Percentiles rank a stretch among this genome's conserved stretches.
phyloP scores from a whole-genome alignment of 1,284 basidiomycete genomes.

The Leccinum holopus region DNA sequence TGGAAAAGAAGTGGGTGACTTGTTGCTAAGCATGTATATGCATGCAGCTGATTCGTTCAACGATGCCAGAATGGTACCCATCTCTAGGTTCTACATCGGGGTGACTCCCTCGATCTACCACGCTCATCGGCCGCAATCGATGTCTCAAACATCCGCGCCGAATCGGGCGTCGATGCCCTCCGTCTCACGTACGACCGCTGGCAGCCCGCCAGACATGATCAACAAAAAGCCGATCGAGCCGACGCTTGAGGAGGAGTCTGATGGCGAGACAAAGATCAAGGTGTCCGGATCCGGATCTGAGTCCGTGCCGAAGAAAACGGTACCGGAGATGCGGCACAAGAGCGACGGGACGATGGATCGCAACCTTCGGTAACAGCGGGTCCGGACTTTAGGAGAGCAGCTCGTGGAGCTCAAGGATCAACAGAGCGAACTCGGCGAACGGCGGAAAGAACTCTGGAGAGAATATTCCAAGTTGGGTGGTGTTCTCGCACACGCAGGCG shows the following conservation, averaged over 20 bases:
- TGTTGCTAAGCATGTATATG: not conserved
- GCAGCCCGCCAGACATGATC: too few species aligned
- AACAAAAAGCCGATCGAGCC: too few species aligned
- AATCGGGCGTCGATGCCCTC: slow-evolving; percentile 30
- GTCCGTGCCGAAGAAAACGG: too few species aligned
- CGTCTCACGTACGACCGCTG: too few species aligned
- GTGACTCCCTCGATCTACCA: slow-evolving; percentile 49
- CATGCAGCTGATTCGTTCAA: not conserved
- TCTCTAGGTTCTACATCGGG: slow-evolving; percentile 79
- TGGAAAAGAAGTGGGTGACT: slow-evolving; percentile 69
- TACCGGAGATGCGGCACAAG: too few species aligned
- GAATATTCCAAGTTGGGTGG: slow-evolving; percentile 89
- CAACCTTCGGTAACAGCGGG: slow-evolving; percentile 42
- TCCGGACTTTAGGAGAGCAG: slow-evolving; percentile 68
- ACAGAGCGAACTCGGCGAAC: slow-evolving; percentile 72
- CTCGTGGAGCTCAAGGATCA: slow-evolving; percentile 68
- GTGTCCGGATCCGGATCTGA: not conserved
- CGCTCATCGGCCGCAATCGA: slow-evolving; percentile 64
- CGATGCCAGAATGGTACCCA: slow-evolving; percentile 74
- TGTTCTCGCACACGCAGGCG: slow-evolving; percentile 71
- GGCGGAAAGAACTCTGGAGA: slow-evolving; percentile 92
- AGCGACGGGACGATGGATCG: too few species aligned
- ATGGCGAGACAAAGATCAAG: slow-evolving; percentile 34
- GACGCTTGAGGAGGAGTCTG: slow-evolving; percentile 27
- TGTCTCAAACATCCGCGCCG: slow-evolving; percentile 58